Evolutionary conservation across 768 basidiomycete species (phyloP), one percentile per base, ranked within the genome.

Genomic region (Boletus sensibilis): DNA sequence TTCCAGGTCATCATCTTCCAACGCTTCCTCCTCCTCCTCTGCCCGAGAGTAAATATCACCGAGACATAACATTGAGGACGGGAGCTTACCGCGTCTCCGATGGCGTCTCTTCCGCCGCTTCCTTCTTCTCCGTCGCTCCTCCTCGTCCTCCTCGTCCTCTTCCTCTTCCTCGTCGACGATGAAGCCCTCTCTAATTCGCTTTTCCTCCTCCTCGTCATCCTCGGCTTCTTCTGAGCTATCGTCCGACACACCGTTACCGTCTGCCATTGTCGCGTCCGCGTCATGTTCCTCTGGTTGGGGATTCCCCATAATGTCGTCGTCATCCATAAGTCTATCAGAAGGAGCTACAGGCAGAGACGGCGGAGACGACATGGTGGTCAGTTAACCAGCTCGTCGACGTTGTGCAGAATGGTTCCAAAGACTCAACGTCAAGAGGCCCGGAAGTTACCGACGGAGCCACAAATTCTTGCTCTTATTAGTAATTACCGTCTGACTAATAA

Each of bases 141-240:
- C 78, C 41, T 83, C 84, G 14, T 81, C 83, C 2, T 84, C 85
- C 0, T 84, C 88, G 4, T 88, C 90, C 0, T 93, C 92, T 8
- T 93, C 92, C n/a, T 94, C 89, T 0, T 90, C 93, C 56, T 95
- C 92, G 10, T 90, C 90, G 9, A 94, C 94, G 64, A 98, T 97
- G 68, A 98, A 97, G 0, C 92, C 94, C 48, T 94, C 90, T 49
- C 85, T 77, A 53, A 97, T 84, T 54, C 83, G 79, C 55, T 83
- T 81, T 64, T 78, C 88, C 75, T 94, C 94, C 59, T 96, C 95
- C 64, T 86, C 90, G 67, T 96, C 94, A 46, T 96, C 94, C 37
- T 95, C 92, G 35, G 83, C 88, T 67, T 94, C 90, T 64, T 92
- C 92, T 43, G 91, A 93, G 70, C 91, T 93, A 72, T 94, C 91